Percentiles rank a stretch among this genome's conserved stretches.
These are phyloP conservation scores for Colletotrichum higginsianum DNA, from an alignment of 2,329 filamentous ascomycete species.

Conservation along the genomic window DNA sequence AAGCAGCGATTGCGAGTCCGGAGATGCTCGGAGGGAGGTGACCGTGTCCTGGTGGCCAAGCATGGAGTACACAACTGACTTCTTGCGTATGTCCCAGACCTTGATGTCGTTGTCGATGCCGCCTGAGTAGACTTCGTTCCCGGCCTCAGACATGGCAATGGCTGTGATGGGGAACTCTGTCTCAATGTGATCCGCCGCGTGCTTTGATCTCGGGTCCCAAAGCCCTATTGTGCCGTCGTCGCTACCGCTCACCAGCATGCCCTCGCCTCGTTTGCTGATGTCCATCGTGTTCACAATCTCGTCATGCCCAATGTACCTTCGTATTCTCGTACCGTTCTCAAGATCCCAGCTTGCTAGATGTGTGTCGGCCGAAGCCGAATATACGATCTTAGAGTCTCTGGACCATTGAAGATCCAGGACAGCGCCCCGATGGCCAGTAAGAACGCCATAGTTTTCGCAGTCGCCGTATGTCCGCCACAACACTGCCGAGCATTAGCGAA, in stretches of 20 bases:
- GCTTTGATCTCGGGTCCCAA: constrained; percentile 95
- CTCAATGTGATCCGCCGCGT: constrained; percentile 88
- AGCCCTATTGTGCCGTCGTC: constrained; percentile 95
- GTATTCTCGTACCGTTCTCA: constrained; percentile 91
- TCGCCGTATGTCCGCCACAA: constrained; percentile 94
- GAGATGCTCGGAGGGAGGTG: constrained; percentile 91
- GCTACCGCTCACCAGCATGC: constrained; percentile 89
- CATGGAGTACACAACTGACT: constrained; percentile 88
- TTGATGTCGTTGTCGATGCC: constrained; percentile 98
- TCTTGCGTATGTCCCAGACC: constrained; percentile 96
- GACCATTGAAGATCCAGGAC: constrained; percentile 97
- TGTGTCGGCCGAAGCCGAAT: constrained; percentile 94
- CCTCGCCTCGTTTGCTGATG: constrained; percentile 89
- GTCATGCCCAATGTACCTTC: constrained; percentile 92
- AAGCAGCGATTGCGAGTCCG: constrained; percentile 89
- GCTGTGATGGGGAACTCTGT: constrained; percentile 95
- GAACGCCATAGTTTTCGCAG: constrained; percentile 93
- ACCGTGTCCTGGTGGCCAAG: constrained; percentile 92
- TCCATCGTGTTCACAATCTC: constrained; percentile 96
- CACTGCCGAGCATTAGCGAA: constrained; percentile 66
- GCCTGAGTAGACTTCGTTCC: constrained; percentile 94
- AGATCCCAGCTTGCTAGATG: constrained; percentile 96
- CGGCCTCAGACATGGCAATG: constrained; percentile 91
- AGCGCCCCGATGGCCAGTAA: constrained; percentile 92
- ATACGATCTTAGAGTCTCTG: constrained; percentile 90